Evolutionary conservation across 1,284 basidiomycete genomes (phyloP).

Genomic region (Pisolithus thermaeus): DNA sequence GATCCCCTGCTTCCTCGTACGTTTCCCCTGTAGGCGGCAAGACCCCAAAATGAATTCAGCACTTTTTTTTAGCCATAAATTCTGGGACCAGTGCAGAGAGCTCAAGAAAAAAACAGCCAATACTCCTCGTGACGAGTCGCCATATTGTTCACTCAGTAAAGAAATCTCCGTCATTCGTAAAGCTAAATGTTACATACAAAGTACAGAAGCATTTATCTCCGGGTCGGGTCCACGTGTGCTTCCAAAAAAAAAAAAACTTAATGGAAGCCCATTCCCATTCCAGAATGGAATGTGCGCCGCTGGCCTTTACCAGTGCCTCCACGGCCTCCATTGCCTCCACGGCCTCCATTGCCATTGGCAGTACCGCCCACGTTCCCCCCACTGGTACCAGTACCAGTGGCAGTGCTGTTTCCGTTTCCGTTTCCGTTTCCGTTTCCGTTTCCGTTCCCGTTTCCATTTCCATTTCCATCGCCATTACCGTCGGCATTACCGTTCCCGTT

Average conservation of each 20-base stretch:
- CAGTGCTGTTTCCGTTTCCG: not conserved
- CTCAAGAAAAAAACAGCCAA: too few species aligned
- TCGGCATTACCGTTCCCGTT: not conserved
- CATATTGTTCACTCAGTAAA: too few species aligned
- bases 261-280: constrained; percentile 9
- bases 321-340: constrained; percentile 7
- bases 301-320: constrained; percentile 2
- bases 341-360: constrained; percentile 11
- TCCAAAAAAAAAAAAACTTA: not conserved
- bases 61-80: too few species aligned
- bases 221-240: too few species aligned
- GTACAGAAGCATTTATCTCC: too few species aligned
- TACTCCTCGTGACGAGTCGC: too few species aligned
- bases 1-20: too few species aligned
- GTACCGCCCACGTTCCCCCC: constrained; percentile 6
- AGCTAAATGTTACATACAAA: too few species aligned
- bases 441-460: not conserved
- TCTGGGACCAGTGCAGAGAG: too few species aligned
- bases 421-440: constrained; percentile 5
- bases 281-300: constrained; percentile 19
- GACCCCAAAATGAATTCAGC: too few species aligned
- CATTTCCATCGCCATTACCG: constrained; percentile 5
- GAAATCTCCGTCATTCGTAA: too few species aligned
- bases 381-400: not conserved
- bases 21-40: too few species aligned